Conservation (phyloP, 2,329 filamentous ascomycete genomes). For the Geosmithia flava region DNA sequence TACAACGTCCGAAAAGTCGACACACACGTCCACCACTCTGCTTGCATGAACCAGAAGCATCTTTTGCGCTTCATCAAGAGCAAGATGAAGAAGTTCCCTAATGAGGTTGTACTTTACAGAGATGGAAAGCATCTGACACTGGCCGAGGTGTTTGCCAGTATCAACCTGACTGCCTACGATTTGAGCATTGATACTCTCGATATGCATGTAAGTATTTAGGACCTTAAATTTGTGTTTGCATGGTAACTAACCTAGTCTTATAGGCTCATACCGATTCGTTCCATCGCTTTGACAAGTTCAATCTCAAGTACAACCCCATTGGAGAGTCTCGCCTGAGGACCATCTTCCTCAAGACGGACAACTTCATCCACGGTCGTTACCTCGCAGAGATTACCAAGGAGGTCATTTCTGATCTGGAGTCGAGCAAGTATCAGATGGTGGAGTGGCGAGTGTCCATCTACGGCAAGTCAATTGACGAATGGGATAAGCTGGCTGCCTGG, state of each 20-base stretch:
- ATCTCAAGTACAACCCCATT: slow-evolving; percentile 95
- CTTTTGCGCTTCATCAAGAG: slow-evolving; percentile 96
- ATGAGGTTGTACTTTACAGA: slow-evolving; percentile 84
- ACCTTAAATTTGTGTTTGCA: neutral
- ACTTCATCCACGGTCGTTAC: slow-evolving; percentile 91
- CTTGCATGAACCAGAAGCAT: slow-evolving; percentile 99
- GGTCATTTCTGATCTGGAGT: slow-evolving; percentile 92
- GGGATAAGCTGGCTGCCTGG: slow-evolving; percentile 96
- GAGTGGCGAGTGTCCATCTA: slow-evolving; percentile 99
- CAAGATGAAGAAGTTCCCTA: slow-evolving; percentile 97
- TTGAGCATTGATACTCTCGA: slow-evolving; percentile 96
- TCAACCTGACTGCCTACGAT: slow-evolving; percentile 94
- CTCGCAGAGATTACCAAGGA: slow-evolving; percentile 96
- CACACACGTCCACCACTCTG: slow-evolving; percentile 97
- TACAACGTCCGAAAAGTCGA: slow-evolving; percentile 99
- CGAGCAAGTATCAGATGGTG: slow-evolving; percentile 98
- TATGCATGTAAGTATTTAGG: slow-evolving; percentile 66
- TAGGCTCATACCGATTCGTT: slow-evolving; percentile 94
- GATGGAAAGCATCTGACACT: slow-evolving; percentile 89
- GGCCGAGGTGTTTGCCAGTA: slow-evolving; percentile 89
- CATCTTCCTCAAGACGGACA: slow-evolving; percentile 99
- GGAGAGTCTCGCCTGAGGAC: slow-evolving; percentile 90
- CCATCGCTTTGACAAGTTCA: slow-evolving; percentile 99
- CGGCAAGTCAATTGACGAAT: slow-evolving; percentile 81
- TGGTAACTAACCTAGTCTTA: slow-evolving; percentile 3